A percentile compares a stretch with the other conserved stretches of the same genome.
Conservation (phyloP, 1,284 basidiomycete species). For the Quambalaria eucalypti region DNA sequence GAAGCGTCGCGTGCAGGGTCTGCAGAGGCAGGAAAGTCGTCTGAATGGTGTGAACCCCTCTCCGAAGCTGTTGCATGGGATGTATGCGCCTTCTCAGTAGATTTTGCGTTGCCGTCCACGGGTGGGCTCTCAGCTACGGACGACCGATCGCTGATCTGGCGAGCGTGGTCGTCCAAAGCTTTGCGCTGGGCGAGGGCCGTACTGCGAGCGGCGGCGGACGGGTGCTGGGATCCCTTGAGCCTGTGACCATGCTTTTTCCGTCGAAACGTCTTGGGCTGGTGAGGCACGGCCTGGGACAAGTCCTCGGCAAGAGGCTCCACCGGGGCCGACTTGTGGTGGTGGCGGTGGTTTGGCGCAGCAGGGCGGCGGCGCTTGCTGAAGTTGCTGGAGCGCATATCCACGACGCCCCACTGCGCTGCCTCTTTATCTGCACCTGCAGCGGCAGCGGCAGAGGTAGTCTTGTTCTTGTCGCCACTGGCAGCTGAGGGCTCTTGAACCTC, state of each 20-base stretch:
- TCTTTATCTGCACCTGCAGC: no score
- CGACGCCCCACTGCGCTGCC: constrained; percentile 54
- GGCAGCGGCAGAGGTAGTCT: no score
- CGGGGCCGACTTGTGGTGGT: neutral
- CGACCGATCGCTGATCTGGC: no score
- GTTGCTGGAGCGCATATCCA: constrained; percentile 50
- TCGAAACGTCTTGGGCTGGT: neutral
- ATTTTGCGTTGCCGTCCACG: no score
- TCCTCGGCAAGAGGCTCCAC: neutral
- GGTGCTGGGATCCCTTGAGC: neutral
- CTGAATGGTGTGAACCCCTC: no score
- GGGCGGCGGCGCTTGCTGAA: constrained; percentile 6
- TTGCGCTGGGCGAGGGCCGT: neutral
- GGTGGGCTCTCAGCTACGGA: no score
- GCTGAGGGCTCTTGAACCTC: constrained; percentile 59
- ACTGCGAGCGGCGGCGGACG: neutral
- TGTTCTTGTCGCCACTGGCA: no score
- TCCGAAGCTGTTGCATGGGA: no score
- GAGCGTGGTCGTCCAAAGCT: neutral
- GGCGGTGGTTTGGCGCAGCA: neutral
- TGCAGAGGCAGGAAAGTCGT: constrained; percentile 6
- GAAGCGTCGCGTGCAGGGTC: constrained; percentile 1
- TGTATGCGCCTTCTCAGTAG: no score
- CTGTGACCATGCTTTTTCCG: neutral
- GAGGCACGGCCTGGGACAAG: neutral